Evolutionary conservation across 202 grass and related monocot genomes (phyloP).

Genomic region (Cymbopogon flexuosus): DNA sequence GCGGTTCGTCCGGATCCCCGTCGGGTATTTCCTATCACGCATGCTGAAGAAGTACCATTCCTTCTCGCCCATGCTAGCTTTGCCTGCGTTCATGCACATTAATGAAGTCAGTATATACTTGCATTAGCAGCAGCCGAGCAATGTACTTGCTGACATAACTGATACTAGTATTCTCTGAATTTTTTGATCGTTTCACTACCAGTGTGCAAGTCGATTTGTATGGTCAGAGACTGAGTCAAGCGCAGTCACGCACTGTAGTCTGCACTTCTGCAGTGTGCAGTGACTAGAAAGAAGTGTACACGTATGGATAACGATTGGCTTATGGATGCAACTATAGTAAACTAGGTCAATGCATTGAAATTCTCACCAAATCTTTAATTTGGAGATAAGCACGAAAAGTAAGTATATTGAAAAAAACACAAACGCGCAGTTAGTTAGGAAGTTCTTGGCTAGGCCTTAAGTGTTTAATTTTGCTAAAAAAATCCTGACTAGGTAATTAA

Average conservation of each 20-base stretch:
- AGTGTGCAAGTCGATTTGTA: not conserved
- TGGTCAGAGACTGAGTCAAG: not conserved
- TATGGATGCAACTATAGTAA: not conserved
- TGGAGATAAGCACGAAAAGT: not conserved
- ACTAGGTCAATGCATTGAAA: not conserved
- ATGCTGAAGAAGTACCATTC: slow-evolving; percentile 68
- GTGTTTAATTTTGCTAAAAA: not conserved
- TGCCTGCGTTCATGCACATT: slow-evolving; percentile 20
- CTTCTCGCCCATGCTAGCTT: slow-evolving; percentile 62
- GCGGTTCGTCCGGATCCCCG: slow-evolving; percentile 51
- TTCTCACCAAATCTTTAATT: slow-evolving; percentile 28
- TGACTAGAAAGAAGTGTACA: not conserved
- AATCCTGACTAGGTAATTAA: too few relatives aligned
- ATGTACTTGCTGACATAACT: too few relatives aligned
- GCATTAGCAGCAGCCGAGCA: too few relatives aligned
- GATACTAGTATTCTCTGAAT: not conserved
- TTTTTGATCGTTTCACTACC: not conserved
- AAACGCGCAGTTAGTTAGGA: not conserved
- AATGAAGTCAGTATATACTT: not conserved
- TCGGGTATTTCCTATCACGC: slow-evolving; percentile 54
- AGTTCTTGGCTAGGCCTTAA: not conserved
- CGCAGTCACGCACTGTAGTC: not conserved
- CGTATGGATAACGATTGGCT: not conserved
- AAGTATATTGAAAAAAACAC: not conserved
- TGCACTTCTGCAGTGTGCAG: not conserved